A percentile compares a stretch with the other conserved stretches of the same genome.
Evolutionary conservation across 768 basidiomycete species (phyloP).

Genomic region (Kwoniella bestiolae): DNA sequence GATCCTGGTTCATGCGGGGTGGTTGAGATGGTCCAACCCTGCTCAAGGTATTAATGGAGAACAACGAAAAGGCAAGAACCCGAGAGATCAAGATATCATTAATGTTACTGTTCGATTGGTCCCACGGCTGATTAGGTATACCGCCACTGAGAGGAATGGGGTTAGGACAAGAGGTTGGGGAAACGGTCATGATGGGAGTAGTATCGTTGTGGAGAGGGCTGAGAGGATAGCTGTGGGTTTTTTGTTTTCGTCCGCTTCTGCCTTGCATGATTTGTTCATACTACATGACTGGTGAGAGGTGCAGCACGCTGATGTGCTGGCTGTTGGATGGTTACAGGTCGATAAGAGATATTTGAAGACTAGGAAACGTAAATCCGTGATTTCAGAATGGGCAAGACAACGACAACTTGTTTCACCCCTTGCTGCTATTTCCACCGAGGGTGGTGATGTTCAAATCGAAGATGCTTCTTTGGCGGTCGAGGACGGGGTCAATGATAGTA

Average conservation of each 20-base stretch:
- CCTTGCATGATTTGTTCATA: no score
- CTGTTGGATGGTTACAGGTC: no score
- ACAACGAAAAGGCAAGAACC: conserved; percentile 4
- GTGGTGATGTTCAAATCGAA: neutral
- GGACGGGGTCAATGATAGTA: neutral
- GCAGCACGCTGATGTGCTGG: no score
- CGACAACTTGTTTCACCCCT: conserved; percentile 4
- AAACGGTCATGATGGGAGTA: conserved; percentile 60
- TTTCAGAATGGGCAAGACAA: conserved; percentile 22
- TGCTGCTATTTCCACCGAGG: neutral
- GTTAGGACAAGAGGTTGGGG: conserved; percentile 59
- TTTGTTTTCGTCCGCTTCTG: no score
- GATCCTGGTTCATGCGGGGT: conserved; percentile 59
- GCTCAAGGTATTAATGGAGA: neutral
- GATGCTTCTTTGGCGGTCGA: neutral
- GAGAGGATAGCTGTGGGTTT: conserved; percentile 50
- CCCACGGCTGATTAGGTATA: conserved; percentile 57
- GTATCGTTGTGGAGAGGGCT: conserved; percentile 57
- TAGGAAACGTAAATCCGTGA: conserved; percentile 13
- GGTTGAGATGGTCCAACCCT: conserved; percentile 54
- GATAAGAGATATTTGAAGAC: conserved; percentile 16
- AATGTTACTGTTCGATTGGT: conserved; percentile 56
- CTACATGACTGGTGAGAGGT: no score
- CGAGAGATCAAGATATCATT: conserved; percentile 30
- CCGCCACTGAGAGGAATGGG: conserved; percentile 55